A percentile compares a stretch with the other conserved stretches of the same genome.
Conservation (phyloP, 805 yeast species). For the Barnettozyma wickerhamii region DNA sequence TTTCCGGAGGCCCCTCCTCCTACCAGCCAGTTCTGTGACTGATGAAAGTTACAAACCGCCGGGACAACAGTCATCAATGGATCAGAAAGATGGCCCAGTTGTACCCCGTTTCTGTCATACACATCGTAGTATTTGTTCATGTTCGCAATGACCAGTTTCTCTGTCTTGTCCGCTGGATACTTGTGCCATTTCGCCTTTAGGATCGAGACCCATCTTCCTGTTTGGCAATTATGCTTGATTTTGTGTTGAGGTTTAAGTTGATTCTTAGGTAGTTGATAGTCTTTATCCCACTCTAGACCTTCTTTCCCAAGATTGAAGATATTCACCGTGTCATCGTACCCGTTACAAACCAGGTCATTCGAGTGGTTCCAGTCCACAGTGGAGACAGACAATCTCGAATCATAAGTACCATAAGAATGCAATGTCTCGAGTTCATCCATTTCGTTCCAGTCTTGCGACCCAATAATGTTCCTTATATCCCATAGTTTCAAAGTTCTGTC, state of each 20-base stretch:
- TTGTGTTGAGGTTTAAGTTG: constrained; percentile 57
- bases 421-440: constrained; percentile 37
- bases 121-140: constrained; percentile 88
- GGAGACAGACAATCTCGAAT: constrained; percentile 73
- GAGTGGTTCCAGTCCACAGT: constrained; percentile 73
- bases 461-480: constrained; percentile 64
- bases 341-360: constrained; percentile 77
- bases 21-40: constrained; percentile 80
- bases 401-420: constrained; percentile 49
- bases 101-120: constrained; percentile 70
- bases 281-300: constrained; percentile 17
- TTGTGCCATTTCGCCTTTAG: constrained; percentile 85
- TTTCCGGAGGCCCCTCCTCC: constrained; percentile 97
- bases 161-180: constrained; percentile 61
- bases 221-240: constrained; percentile 87
- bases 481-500: constrained; percentile 82
- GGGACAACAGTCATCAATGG: constrained; percentile 82
- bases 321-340: constrained; percentile 83
- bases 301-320: constrained; percentile 52
- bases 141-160: constrained; percentile 88
- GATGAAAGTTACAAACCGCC: constrained; percentile 83
- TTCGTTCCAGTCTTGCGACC: constrained; percentile 52
- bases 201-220: constrained; percentile 96
- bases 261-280: constrained; percentile 14
- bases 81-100: constrained; percentile 68